Evolutionary conservation across 2,329 filamentous ascomycete species (phyloP), one percentile per base, ranked within the genome.

Genomic region (Alternaria postmessia): DNA sequence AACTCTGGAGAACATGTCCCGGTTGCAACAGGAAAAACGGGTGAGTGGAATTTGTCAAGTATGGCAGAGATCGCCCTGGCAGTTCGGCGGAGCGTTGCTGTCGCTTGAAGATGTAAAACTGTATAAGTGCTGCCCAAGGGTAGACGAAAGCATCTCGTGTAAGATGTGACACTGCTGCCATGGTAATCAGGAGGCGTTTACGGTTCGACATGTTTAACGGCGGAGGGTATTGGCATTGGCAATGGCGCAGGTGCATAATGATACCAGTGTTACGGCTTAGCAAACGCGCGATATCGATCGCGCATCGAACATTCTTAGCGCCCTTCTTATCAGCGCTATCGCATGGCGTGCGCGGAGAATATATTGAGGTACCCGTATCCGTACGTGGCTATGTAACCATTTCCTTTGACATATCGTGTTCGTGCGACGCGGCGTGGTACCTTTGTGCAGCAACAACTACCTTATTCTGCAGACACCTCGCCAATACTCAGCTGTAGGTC

Each of bases 1-100:
- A 93, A 93, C 61, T 95, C 91, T 75, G 95, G 95, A 48, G 92
- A 97, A 65, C 80, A 81, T 64, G 80, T 85, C 76, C 83, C 83
- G 1, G 71, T 71, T 24, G 61, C 64, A 51, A 73, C 75, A 4
- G 64, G 63, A 14, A 51, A 60, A 20, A 71, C 75, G 8, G 77
- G 81, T 9, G 72, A 80, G 57, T 73, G 84, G 69, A 79, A 85
- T 64, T 81, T 84, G 64, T 73, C 70, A 22, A 74, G 72, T 18
- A 67, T 83, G 62, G 75, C 74, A 7, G 66, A 73, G 26, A 51
- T 73, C 38, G 78, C 78, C 30, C 56, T 80, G 61, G 59, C 66
- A 42, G 62, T 75, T 26, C 79, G 67, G 43, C 67, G 69, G 30
- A 60, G 59, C n/a, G 53, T 68, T 54, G 59, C 49, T 43, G 70